Conservation (phyloP, 768 basidiomycete species). For the Trametes elegans region DNA sequence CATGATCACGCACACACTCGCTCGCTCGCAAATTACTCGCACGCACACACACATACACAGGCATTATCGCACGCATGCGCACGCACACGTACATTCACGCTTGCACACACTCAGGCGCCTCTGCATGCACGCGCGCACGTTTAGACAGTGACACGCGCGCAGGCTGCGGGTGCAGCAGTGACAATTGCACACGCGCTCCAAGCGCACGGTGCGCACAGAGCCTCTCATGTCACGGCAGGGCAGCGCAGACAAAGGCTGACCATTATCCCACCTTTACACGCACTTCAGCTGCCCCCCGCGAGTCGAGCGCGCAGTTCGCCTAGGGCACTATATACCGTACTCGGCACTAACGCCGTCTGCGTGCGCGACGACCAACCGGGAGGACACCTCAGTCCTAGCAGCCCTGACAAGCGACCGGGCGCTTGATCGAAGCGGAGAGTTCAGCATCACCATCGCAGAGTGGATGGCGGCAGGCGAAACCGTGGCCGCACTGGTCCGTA, state of each 20-base stretch:
- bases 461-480: neutral
- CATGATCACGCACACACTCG: no score
- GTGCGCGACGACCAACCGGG: neutral
- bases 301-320: neutral
- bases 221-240: no score
- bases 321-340: neutral
- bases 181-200: no score
- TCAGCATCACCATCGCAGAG: neutral
- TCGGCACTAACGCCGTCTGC: neutral
- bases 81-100: no score
- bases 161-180: no score
- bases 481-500: neutral
- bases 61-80: no score
- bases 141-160: no score
- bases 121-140: no score
- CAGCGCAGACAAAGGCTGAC: neutral
- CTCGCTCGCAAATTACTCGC: no score
- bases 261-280: neutral
- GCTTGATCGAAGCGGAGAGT: neutral
- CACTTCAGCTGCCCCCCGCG: neutral
- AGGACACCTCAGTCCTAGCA: neutral
- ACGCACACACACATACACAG: no score
- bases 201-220: no score
- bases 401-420: neutral
- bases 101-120: no score